phyloP scores from a whole-genome alignment of 83 land plant genomes.

The Diphasiastrum complanatum region DNA sequence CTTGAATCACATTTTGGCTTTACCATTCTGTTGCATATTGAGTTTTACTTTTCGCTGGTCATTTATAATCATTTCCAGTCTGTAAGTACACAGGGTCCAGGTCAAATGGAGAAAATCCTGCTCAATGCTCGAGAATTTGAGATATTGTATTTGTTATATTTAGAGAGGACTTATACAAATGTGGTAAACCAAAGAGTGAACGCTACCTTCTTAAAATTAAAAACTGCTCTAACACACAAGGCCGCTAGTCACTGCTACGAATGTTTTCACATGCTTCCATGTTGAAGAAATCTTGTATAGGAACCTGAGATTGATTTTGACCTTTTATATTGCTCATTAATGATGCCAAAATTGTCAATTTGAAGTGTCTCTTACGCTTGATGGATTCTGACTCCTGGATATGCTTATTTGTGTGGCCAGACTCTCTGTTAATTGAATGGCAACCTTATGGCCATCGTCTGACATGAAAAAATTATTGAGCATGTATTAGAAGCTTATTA shows the following conservation, averaged over 20 bases:
- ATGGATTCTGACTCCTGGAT: too few relatives aligned
- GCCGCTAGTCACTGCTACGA: too few relatives aligned
- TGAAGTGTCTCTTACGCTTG: too few relatives aligned
- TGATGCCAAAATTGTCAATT: too few relatives aligned
- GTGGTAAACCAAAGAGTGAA: neutral
- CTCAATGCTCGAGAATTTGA: neutral
- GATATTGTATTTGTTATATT: neutral
- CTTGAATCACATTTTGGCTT: neutral
- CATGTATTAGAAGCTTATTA: too few relatives aligned
- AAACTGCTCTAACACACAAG: too few relatives aligned
- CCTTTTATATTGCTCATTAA: too few relatives aligned
- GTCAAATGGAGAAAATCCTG: neutral
- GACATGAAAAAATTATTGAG: too few relatives aligned
- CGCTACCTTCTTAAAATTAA: neutral
- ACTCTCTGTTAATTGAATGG: too few relatives aligned
- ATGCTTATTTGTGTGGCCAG: too few relatives aligned
- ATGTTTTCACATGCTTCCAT: neutral
- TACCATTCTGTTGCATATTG: neutral
- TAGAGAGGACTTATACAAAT: neutral
- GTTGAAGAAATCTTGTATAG: neutral
- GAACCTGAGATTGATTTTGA: too few relatives aligned
- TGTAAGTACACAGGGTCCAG: neutral
- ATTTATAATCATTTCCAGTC: neutral
- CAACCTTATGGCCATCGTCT: too few relatives aligned
- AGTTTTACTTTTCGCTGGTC: neutral